Percentiles rank a stretch among this genome's conserved stretches.
These are phyloP conservation scores for Globisporangium ultimum DNA, from an alignment of 352 stramenopile species.

Conservation along the genomic window DNA sequence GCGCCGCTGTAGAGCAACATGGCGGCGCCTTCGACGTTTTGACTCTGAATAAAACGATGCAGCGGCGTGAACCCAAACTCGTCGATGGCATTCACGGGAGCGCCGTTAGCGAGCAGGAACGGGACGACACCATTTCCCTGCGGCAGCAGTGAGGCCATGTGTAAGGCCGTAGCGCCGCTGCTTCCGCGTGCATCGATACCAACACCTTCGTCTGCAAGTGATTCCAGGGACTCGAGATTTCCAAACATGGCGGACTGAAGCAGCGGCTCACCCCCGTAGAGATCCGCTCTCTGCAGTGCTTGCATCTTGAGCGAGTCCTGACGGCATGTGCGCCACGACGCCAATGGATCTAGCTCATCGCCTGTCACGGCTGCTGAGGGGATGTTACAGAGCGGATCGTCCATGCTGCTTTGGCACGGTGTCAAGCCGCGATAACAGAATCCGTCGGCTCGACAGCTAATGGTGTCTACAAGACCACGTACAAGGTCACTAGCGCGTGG, in stretches of 20 bases:
- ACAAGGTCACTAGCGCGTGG: neutral
- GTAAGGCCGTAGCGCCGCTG: constrained; percentile 19
- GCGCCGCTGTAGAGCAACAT: constrained; percentile 27
- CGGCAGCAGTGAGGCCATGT: constrained; percentile 11
- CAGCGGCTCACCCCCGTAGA: constrained; percentile 21
- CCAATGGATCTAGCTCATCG: neutral
- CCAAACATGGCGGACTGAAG: constrained; percentile 16
- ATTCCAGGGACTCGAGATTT: constrained; percentile 15
- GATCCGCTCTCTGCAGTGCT: constrained; percentile 14
- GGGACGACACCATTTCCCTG: constrained; percentile 13
- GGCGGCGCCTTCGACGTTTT: constrained; percentile 23
- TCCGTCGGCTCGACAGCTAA: constrained; percentile 22
- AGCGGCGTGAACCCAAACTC: constrained; percentile 33
- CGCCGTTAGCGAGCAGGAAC: constrained; percentile 21
- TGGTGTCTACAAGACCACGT: constrained; percentile 12
- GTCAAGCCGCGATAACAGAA: constrained; percentile 20
- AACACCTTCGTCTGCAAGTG: constrained; percentile 17
- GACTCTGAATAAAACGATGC: constrained; percentile 24
- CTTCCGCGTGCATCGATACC: constrained; percentile 15
- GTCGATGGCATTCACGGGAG: constrained; percentile 21
- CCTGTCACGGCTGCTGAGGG: constrained; percentile 1
- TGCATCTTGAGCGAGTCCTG: constrained; percentile 20
- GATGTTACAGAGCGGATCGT: constrained; percentile 36
- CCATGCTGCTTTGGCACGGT: constrained; percentile 27
- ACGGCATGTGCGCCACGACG: constrained; percentile 22